Conservation (phyloP, 176 grass and related monocot species). For the Zoysia pacifica region DNA sequence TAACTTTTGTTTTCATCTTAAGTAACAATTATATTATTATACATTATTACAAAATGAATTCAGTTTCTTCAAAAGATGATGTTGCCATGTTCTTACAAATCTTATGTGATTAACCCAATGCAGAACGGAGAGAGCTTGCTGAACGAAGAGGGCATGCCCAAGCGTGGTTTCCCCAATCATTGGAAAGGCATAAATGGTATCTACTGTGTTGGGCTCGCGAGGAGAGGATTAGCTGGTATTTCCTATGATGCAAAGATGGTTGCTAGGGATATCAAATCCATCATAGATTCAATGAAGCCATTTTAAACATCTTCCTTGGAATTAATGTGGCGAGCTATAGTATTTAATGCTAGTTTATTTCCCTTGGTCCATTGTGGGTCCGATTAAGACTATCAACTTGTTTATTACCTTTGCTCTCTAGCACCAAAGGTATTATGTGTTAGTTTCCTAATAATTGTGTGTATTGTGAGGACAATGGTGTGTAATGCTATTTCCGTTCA, state of each 20-base stretch:
- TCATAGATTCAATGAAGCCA: not conserved
- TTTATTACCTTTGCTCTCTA: no score
- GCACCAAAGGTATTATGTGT: no score
- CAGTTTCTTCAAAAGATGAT: not conserved
- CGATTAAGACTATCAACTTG: no score
- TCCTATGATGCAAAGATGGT: constrained; percentile 46
- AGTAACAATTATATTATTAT: not conserved
- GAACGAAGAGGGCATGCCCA: constrained; percentile 51
- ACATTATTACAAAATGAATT: not conserved
- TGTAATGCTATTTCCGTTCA: no score
- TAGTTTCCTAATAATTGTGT: no score
- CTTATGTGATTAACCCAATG: not conserved
- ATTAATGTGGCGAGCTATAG: not conserved
- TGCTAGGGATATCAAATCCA: constrained; percentile 52
- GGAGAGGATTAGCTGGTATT: constrained; percentile 55
- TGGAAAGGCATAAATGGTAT: constrained; percentile 70
- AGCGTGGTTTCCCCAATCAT: constrained; percentile 48
- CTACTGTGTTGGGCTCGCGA: constrained; percentile 55
- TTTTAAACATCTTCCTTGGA: not conserved
- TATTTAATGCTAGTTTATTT: no score
- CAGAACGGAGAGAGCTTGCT: constrained; percentile 42
- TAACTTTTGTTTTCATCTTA: not conserved
- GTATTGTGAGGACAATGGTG: no score
- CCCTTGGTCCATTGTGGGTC: no score
- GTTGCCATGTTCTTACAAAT: not conserved